Percentiles rank a stretch among this genome's conserved stretches.
phyloP scores from a whole-genome alignment of 495 filamentous ascomycete species.

The Pyronema omphalodes region DNA sequence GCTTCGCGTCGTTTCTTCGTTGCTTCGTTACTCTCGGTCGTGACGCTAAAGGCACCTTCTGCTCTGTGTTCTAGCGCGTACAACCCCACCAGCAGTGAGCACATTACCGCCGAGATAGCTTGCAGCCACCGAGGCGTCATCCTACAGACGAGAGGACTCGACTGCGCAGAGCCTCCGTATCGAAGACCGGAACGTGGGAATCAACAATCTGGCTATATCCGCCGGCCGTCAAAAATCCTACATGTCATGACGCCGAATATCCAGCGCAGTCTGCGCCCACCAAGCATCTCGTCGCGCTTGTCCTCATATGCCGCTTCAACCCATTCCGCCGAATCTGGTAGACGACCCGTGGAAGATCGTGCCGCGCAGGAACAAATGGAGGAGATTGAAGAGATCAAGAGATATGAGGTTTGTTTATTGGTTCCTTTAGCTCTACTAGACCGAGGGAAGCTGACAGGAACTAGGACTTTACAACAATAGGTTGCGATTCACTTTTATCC shows the following conservation, averaged over 20 bases:
- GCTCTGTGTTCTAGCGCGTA: no score
- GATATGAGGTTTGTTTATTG: constrained; percentile 57
- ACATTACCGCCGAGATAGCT: no score
- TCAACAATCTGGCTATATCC: no score
- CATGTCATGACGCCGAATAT: constrained; percentile 46
- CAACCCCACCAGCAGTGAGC: no score
- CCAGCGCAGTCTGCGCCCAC: constrained; percentile 38
- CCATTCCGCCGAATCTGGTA: constrained; percentile 26
- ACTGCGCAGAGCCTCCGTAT: no score
- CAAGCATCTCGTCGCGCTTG: constrained; percentile 43
- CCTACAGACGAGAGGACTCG: no score
- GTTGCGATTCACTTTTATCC: constrained; percentile 25
- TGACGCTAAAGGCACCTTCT: no score
- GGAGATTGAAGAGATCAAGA: constrained; percentile 92
- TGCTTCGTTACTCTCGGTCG: no score
- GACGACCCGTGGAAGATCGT: constrained; percentile 16
- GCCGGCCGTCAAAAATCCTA: no score
- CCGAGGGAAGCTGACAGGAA: constrained; percentile 1
- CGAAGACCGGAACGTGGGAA: no score
- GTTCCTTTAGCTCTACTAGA: constrained; percentile 14
- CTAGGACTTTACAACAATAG: constrained; percentile 80
- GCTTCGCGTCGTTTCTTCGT: no score
- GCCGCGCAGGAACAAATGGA: constrained; percentile 55
- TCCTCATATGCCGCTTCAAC: constrained; percentile 36
- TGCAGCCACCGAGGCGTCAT: no score